Base-by-base conservation (phyloP, 2,329 filamentous ascomycete genomes). In the Aspergillus neoniger region DNA sequence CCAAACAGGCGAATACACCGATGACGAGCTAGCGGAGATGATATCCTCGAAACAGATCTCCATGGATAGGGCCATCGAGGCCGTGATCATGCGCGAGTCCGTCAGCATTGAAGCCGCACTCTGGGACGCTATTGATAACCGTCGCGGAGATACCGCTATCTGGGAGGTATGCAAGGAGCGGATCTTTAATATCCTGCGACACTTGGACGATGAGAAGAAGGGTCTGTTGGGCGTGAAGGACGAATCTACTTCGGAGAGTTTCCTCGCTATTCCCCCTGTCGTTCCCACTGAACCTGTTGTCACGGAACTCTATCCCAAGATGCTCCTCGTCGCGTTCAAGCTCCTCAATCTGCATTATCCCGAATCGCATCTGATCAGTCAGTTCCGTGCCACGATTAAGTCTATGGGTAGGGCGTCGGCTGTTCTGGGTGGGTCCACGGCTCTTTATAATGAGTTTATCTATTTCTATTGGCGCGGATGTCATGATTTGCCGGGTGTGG, bases 361-460 rank as follows among this genome's bases (percentile, higher is more conserved):
- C 0, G 70, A 72, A 9, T 81, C 79, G 1, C 71, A 68, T 4
- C 71, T 79, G 23, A 73, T 77, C 56, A 63, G 71, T n/a, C 70
- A 78, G 58, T 74, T 81, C 53, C 74, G 78, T 10, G 68, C 76
- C 9, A 73, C 69, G 0, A 76, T 81, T 62, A 76, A 75, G 57
- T 67, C 71, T 2, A 73, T 78, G 5, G 79, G 80, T 9, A 72
- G 75, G 3, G 69, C 73, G 14, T 78, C 76, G n/a, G 72, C 77
- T 21, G 68, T 81, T n/a, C 72, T 81, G 4, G 79, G 77, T 12
- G 72, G 75, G 14, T 78, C 75, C 7, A 72, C 72, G 1, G 70
- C 69, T 1, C 73, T 82, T 21, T 81, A 77, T 67, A 80, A 81
- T 62, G 78, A 80, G 44, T 66, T 80, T 61, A 73, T 82, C 30